phyloP scores from a whole-genome alignment of 257 asterid species.

The Przewalskia tangutica region DNA sequence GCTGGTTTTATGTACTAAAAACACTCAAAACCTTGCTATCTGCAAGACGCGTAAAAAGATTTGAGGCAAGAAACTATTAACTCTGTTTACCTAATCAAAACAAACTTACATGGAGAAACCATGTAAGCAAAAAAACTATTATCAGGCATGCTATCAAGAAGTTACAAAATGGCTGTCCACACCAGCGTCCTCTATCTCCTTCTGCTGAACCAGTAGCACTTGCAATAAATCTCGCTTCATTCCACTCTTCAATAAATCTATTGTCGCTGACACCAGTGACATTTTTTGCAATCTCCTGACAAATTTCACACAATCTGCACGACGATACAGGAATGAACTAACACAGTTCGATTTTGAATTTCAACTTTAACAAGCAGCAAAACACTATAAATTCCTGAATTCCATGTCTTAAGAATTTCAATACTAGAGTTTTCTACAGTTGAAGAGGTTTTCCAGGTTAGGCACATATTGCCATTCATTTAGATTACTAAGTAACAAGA shows the following conservation, averaged over 20 bases:
- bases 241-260: constrained; percentile 68
- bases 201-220: constrained; percentile 3
- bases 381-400: background rate
- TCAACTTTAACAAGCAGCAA: background rate
- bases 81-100: constrained; percentile 15
- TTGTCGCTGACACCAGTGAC: constrained; percentile 33
- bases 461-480: background rate
- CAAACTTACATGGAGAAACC: constrained; percentile 71
- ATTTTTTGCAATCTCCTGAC: constrained; percentile 55
- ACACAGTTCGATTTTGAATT: background rate
- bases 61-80: background rate
- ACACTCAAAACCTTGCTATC: background rate
- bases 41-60: background rate
- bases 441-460: background rate
- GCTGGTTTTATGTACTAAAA: background rate
- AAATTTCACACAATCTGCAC: constrained; percentile 75
- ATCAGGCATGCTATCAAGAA: constrained; percentile 70
- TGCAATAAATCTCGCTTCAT: constrained; percentile 22
- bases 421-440: background rate
- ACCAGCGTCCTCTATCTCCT: constrained; percentile 41
- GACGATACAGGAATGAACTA: background rate
- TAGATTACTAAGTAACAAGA: background rate
- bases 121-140: constrained; percentile 60
- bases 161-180: constrained; percentile 59
- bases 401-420: background rate